These are phyloP conservation scores for Microbotryum violaceum DNA, from an alignment of 1,284 basidiomycete genomes.

Conservation along the genomic window DNA sequence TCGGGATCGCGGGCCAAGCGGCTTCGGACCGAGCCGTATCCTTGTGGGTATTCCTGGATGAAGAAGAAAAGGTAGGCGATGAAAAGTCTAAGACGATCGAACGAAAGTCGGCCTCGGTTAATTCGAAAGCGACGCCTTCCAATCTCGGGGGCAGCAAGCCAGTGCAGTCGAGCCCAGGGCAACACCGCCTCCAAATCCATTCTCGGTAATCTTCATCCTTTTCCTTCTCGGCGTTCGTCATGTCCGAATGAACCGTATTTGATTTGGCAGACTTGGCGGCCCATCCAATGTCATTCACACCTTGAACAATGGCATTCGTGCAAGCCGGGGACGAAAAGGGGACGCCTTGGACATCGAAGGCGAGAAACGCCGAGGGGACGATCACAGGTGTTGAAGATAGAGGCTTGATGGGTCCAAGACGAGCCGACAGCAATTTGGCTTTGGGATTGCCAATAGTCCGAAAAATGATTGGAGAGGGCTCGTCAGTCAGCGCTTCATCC, in stretches of 20 bases:
- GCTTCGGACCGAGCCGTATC: background rate
- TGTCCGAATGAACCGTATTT: no score
- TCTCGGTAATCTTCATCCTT: constrained; percentile 9
- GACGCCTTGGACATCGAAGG: constrained; percentile 19
- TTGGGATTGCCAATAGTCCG: no score
- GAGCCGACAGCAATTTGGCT: constrained; percentile 5
- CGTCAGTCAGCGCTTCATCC: no score
- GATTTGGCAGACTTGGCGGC: background rate
- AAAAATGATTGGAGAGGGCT: no score
- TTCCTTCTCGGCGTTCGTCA: background rate
- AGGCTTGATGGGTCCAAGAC: background rate
- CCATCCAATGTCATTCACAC: constrained; percentile 15
- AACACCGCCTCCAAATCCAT: constrained; percentile 20
- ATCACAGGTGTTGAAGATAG: constrained; percentile 6
- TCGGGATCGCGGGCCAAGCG: constrained; percentile 1
- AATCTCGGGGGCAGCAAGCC: constrained; percentile 16
- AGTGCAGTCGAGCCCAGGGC: constrained; percentile 8
- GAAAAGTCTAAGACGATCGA: background rate
- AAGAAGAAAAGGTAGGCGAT: background rate
- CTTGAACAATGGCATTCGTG: constrained; percentile 12
- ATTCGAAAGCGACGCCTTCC: constrained; percentile 24
- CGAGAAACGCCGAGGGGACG: constrained; percentile 11
- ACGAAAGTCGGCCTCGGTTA: background rate
- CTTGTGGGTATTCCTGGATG: no score
- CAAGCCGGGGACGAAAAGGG: constrained; percentile 20